Evolutionary conservation across 169 alveolate genomes (phyloP), one percentile per base, ranked within the genome.

Genomic region (Babesia gibsoni): DNA sequence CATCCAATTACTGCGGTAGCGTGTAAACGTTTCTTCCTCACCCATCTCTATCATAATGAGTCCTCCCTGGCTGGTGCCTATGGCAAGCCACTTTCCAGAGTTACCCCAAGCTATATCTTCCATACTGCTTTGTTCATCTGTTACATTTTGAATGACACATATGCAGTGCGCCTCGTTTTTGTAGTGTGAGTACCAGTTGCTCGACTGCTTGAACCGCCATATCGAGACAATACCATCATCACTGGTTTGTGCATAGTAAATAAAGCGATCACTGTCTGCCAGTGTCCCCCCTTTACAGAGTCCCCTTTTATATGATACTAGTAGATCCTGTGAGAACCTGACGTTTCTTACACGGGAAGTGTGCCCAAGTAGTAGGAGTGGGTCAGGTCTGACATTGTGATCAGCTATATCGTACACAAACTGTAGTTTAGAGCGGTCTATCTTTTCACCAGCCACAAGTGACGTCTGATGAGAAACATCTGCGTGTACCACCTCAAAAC

Each of bases 21-120:
- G 25, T 9, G 83, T 53, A 37, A 33, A 32, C 36, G 63, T 61
- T 14, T 79, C 88, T 2, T 67, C 82, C 35, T 79, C 45, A 0
- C 41, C 49, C 42, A 79, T 48, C 66, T 79, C 82, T 0, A 79
- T 43, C 53, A 79, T 41, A 29, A 79, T 70, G 1, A 79, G 69
- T 18, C 88, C 88, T 22, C 88, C 88, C 33, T 69, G 83, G n/a
- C 83, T 79, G 14, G 82, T n/a, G 2, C 83, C 88, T 6, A 69
- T 59, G 9, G 88, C 88, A 18, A 79, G 77, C 67, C 78, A 79
- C 54, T 46, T 79, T 30, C 88, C 84, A 25, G 42, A 32, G 50
- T 79, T 70, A 23, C 88, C 88, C 88, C 88, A 79, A 14, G 88
- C 65, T 27, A 79, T 45, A 43, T 79, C 88, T 61, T 69, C 83